Evolutionary conservation across 371 early-diverging fungal species (phyloP), one percentile per base, ranked within the genome.

Genomic region (Lichtheimia ramosa): DNA sequence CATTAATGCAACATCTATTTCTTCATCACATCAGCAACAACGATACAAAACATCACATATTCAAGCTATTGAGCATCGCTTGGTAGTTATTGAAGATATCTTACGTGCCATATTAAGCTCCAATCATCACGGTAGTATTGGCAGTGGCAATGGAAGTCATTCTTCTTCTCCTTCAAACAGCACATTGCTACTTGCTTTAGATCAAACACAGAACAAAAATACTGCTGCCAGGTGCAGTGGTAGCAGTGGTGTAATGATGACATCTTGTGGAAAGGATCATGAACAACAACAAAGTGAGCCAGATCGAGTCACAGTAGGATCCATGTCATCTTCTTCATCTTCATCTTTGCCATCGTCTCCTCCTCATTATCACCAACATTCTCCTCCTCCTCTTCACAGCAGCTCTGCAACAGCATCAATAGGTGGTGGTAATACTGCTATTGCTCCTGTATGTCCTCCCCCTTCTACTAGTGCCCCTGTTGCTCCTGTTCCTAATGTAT

Each of bases 41-140:
- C n/a, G 39, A 48, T 10, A 25, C 48, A 27, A 56, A 16, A 43
- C 59, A 64, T 54, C 54, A 14, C 27, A 54, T 1, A 70, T 70
- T 43, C 66, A 71, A 39, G 63, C 77, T 18, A 71, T 77, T 53
- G 77, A 77, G 53, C 52, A 62, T 14, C 66, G 77, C 18, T 51
- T 77, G 7, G 58, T 58, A 14, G 69, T 66, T 18, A 77, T 77
- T 57, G 77, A 77, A 54, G 72, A 74, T 28, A 69, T 74, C 18
- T 51, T 77, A 20, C 67, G 69, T 40, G 57, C 72, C 6, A 49
- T 77, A 20, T 21, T 75, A 34, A 34, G 34, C 10, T 34, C 34
- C 34, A 34, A 34, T 8, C 34, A 34, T 10, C 34, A 34, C 10
- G 34, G 34, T 8, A 10, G 34, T 8, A 34, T 2, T 34, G 34